Evolutionary conservation across 805 yeast genomes (phyloP), one percentile per base, ranked within the genome.

Genomic region (Candida coleopterorum): DNA sequence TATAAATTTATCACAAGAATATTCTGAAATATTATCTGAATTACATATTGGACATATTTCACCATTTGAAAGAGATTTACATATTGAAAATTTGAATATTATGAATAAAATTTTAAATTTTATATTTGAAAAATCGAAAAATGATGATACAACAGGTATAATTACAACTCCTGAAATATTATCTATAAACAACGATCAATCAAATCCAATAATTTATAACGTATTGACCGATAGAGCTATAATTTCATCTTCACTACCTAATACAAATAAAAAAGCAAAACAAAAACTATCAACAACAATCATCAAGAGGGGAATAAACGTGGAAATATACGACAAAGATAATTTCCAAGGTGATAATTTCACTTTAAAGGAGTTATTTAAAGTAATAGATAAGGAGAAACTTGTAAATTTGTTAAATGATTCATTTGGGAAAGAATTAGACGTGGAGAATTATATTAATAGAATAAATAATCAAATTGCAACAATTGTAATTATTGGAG

Each of bases 141-240:
- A 52, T 32, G 65, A 62, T 37, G 76, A 60, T 18, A 48, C 89
- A 1, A 79, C 95, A 0, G 98, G 96, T 0, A 64, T 93, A 3
- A 83, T 93, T 23, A 90, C 97, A 0, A 86, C 97, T 0, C 85
- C 95, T 0, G 58, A 67, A 8, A 77, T 86, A 16, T 90, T 95
- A 18, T 77, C 85, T 2, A 47, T 64, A 25, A 65, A 62, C 35
- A 57, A 54, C 40, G 71, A 67, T 44, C 71, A 74, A 34, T 64
- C 80, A 41, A 93, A 93, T 55, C 98, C 99, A 2, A 73, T 93
- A 28, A 77, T 93, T 11, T 86, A 89, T 58, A 93, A 93, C 53
- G 74, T 93, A 11, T 68, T 93, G 25, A 93, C 99, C 0, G 97
- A 93, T 55, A 68, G 97, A 35, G 87, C 97, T 1, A 71, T 86